A percentile compares a stretch with the other conserved stretches of the same genome.
Evolutionary conservation across 2,329 filamentous ascomycete genomes (phyloP).

Genomic region (Nigrograna mackinnonii): DNA sequence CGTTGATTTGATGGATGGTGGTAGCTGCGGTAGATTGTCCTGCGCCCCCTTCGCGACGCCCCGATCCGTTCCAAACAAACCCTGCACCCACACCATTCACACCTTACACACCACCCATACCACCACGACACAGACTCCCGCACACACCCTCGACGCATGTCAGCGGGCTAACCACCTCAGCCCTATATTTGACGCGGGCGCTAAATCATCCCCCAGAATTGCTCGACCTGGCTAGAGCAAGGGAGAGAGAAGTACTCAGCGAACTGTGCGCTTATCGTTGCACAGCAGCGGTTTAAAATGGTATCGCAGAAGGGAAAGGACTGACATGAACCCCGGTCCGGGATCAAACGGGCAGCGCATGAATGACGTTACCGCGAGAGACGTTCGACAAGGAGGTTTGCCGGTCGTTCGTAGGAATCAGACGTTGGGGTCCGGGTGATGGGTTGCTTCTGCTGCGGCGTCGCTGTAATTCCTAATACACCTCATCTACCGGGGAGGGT

Average conservation of each 20-base stretch:
- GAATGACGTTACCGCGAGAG: too few relatives aligned
- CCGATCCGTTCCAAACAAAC: constrained; percentile 3
- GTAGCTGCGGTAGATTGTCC: not conserved
- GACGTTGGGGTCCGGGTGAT: too few relatives aligned
- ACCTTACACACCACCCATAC: too few relatives aligned
- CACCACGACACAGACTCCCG: too few relatives aligned
- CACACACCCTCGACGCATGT: constrained; percentile 7
- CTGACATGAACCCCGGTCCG: too few relatives aligned
- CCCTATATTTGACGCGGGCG: constrained; percentile 14
- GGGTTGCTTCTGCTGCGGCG: too few relatives aligned
- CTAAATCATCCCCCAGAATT: constrained; percentile 4
- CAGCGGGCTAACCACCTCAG: constrained; percentile 10
- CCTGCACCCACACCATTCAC: constrained; percentile 1
- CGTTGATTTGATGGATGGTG: not conserved
- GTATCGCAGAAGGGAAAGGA: too few relatives aligned
- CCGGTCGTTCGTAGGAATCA: too few relatives aligned
- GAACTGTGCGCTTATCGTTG: not conserved
- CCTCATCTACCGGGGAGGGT: too few relatives aligned
- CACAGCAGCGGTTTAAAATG: constrained; percentile 5
- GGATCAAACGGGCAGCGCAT: too few relatives aligned
- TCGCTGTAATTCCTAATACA: too few relatives aligned
- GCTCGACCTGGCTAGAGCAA: not conserved
- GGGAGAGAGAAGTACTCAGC: not conserved
- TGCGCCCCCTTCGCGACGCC: constrained; percentile 6
- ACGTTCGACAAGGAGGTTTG: too few relatives aligned